Percentiles rank a stretch among this genome's conserved stretches.
phyloP scores from a whole-genome alignment of 345 rosid species.

The Turritis glabra region DNA sequence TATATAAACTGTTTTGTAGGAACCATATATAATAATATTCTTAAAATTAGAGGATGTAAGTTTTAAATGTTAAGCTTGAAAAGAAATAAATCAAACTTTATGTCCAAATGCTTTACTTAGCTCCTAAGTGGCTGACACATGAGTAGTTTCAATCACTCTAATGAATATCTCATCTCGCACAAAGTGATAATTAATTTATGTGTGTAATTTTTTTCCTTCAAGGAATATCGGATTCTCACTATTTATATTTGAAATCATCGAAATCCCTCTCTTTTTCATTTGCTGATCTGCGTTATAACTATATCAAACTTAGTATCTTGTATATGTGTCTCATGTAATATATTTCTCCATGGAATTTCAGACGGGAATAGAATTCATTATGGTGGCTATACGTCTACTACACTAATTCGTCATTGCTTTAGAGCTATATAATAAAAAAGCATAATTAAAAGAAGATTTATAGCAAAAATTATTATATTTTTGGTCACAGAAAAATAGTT shows the following conservation, averaged over 20 bases:
- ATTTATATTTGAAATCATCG: background rate
- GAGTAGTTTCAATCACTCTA: background rate
- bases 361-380: background rate
- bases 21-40: background rate
- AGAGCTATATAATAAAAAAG: background rate
- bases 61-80: background rate
- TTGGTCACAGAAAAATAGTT: background rate
- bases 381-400: conserved; percentile 9
- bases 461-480: too few relatives aligned
- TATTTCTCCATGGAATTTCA: background rate
- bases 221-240: background rate
- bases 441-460: background rate
- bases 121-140: background rate
- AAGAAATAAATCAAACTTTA: background rate
- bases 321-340: background rate
- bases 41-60: background rate
- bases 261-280: background rate
- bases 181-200: too few relatives aligned
- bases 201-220: too few relatives aligned
- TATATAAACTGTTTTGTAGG: background rate
- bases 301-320: background rate
- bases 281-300: background rate
- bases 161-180: background rate
- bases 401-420: conserved; percentile 6
- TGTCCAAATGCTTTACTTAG: background rate